Percentiles rank a stretch among this genome's conserved stretches.
Conservation (phyloP, 164 flowering plant genomes). For the Annona squamosa region DNA sequence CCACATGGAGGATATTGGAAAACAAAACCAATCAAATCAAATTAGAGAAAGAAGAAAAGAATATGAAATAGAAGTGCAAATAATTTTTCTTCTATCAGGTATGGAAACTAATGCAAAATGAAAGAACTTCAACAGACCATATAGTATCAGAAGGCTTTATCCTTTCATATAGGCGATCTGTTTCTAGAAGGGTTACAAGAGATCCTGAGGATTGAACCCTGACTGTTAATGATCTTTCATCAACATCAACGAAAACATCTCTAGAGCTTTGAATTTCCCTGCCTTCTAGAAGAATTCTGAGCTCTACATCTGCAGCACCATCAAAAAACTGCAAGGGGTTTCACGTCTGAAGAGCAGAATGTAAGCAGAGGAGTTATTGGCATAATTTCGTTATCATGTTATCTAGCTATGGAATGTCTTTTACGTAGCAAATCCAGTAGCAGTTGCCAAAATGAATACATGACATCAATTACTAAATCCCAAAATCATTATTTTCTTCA, state of each 20-base stretch:
- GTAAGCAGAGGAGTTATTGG: neutral
- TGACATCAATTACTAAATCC: neutral
- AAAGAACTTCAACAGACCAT: constrained; percentile 46
- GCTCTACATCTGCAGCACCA: constrained; percentile 70
- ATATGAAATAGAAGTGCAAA: no score
- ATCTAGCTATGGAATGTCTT: neutral
- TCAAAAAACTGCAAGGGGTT: constrained; percentile 65
- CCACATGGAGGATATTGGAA: neutral
- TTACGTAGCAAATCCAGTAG: neutral
- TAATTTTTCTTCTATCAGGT: neutral
- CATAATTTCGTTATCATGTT: neutral
- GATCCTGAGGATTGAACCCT: constrained; percentile 37
- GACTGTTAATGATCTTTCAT: constrained; percentile 53
- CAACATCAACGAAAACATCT: constrained; percentile 59
- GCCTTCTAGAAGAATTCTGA: constrained; percentile 49
- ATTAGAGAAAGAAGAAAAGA: no score
- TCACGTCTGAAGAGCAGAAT: constrained; percentile 8
- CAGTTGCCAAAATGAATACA: neutral
- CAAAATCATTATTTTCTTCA: neutral
- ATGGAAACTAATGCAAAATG: neutral
- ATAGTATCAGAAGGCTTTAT: constrained; percentile 93
- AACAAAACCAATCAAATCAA: no score
- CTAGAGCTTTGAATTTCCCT: constrained; percentile 30
- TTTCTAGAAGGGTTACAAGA: constrained; percentile 50
- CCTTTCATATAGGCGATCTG: constrained; percentile 57